Base-by-base conservation (phyloP, 106 monocot genomes). In the Dendrobium huoshanense region DNA sequence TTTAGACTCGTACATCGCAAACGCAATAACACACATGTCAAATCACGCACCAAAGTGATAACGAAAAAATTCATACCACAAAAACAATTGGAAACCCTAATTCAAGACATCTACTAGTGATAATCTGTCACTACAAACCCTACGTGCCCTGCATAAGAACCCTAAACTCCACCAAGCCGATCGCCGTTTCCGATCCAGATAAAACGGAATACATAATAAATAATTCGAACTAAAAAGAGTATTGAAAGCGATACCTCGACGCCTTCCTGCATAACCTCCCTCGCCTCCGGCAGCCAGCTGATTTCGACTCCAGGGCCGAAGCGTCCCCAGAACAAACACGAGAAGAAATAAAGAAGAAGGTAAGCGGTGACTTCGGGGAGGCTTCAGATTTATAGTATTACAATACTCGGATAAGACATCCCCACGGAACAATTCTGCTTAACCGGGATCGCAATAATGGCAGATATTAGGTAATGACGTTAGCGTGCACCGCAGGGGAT, bases 241-340 rank as follows among this genome's bases (percentile, higher is more conserved):
- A 74, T 74, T 43, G 6, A 1, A 43, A 74, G 8, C 74, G 70
- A 74, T 4, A 74, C 74, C 74, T 74, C 43, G 43, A 41, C 74
- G 42, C 42, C 43, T 74, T 41, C 74, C 43, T 18, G 74, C 74
- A 74, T 74, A 74, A 74, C 74, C 74, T 74, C 43, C 74, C 74
- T 74, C 74, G 74, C 74, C 74, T 74, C 43, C 74, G 43, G 74
- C 74, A 6, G n/a, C 41, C 41, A 74, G 43, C 74, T 17, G 43
- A 74, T 37, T 74, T 48, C 76, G 49, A 49, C 76, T 76, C 76
- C 45, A 76, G 76, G 76, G 76, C 76, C 48, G 76, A 76, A 49
- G 15, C 49, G 49, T 76, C 2, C 48, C 6, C 48, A 76, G 76
- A 49, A 48, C 47, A 25, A 47, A 76, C 76, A 19, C 20, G 44